These are phyloP conservation scores for Fusarium sp. DNA, from an alignment of 2,329 filamentous ascomycete species.

Conservation along the genomic window DNA sequence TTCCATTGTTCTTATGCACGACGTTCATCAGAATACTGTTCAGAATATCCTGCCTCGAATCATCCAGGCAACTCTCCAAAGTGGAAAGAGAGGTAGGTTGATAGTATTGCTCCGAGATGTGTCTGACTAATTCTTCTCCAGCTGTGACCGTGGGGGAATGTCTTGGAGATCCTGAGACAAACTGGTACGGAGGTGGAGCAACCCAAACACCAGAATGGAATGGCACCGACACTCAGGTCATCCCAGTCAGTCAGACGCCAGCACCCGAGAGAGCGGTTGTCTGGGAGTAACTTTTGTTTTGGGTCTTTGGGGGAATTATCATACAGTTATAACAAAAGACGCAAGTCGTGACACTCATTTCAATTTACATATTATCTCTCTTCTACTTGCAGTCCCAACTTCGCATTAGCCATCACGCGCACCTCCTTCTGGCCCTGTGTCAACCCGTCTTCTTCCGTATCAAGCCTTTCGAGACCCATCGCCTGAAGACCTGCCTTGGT, in stretches of 20 bases:
- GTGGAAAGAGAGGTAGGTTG: slow-evolving; percentile 4
- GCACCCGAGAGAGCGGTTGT: not conserved
- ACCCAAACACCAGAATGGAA: not conserved
- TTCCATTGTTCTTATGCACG: slow-evolving; percentile 25
- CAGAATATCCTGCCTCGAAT: slow-evolving; percentile 13
- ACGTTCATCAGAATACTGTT: slow-evolving; percentile 14
- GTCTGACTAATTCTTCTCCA: accelerated
- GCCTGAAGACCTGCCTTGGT: not conserved
- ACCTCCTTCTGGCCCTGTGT: not conserved
- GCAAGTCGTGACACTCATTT: not conserved
- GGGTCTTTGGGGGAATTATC: accelerated
- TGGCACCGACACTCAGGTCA: not conserved
- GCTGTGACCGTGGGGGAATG: slow-evolving; percentile 21
- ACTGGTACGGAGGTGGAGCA: slow-evolving; percentile 10
- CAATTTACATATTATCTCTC: not conserved
- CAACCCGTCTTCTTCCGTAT: not conserved
- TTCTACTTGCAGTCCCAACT: not conserved
- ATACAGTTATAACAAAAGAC: not conserved
- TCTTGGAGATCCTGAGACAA: slow-evolving; percentile 21
- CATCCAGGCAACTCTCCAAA: not conserved
- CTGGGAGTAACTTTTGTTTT: not conserved
- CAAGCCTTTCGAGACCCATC: not conserved
- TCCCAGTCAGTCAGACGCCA: not conserved
- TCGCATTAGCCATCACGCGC: not conserved
- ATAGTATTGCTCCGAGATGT: accelerated